Conservation (phyloP, 2,329 filamentous ascomycete genomes). For the Ophiostoma quercus region DNA sequence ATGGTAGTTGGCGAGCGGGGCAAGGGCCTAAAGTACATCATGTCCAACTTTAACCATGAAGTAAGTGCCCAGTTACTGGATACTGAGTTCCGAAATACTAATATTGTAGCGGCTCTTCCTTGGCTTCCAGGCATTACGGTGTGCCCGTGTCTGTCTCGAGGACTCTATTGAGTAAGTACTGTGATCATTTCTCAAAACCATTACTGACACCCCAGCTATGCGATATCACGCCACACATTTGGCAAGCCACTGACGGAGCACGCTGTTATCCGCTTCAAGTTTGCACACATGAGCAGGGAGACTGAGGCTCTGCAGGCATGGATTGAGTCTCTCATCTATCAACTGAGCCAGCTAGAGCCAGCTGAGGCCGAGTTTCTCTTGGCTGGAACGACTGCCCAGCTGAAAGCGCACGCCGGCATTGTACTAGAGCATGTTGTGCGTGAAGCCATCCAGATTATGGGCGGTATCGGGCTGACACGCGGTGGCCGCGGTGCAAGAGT, state of each 20-base stretch:
- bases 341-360: background rate
- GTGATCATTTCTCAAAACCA: background rate
- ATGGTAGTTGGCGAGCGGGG: conserved; percentile 12
- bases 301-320: background rate
- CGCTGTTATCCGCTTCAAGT: conserved; percentile 1
- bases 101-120: background rate
- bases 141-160: background rate
- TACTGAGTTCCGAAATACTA: background rate
- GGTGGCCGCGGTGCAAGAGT: background rate
- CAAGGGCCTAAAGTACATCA: background rate
- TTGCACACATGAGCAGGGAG: background rate
- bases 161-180: background rate
- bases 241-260: background rate
- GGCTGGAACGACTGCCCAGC: background rate
- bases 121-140: background rate
- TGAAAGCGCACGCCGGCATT: background rate
- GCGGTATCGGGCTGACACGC: background rate
- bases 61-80: background rate
- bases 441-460: background rate
- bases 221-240: background rate
- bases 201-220: background rate
- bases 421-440: background rate
- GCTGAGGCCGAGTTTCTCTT: background rate
- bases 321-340: background rate
- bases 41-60: background rate